A percentile compares a stretch with the other conserved stretches of the same genome.
These are phyloP conservation scores for Coemansia umbellata DNA, from an alignment of 192 early-diverging fungal species.

Conservation along the genomic window DNA sequence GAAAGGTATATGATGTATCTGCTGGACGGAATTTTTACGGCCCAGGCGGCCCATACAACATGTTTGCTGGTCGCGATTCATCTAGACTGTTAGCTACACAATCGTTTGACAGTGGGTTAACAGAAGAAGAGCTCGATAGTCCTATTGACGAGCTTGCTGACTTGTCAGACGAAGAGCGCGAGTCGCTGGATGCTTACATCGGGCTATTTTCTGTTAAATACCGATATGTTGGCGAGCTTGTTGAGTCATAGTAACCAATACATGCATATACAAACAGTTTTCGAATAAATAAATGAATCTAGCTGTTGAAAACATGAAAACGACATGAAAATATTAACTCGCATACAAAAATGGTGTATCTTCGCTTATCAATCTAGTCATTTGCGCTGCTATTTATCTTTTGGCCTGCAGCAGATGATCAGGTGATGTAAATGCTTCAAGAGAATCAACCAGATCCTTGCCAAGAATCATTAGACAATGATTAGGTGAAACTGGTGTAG, in stretches of 20 bases:
- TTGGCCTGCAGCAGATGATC: not conserved
- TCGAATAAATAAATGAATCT: not conserved
- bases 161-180: constrained; percentile 66
- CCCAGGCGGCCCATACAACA: constrained; percentile 80
- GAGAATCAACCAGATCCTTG: constrained; percentile 31
- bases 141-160: constrained; percentile 81
- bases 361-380: not conserved
- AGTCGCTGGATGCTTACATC: constrained; percentile 73
- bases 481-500: not conserved
- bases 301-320: too few relatives aligned
- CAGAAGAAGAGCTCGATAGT: constrained; percentile 57
- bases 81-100: constrained; percentile 88
- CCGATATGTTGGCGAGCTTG: constrained; percentile 65
- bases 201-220: constrained; percentile 77
- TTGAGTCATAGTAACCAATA: constrained; percentile 29
- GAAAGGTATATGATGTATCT: constrained; percentile 89
- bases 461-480: constrained; percentile 16
- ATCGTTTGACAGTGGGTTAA: constrained; percentile 80
- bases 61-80: constrained; percentile 94
- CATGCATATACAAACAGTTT: not conserved
- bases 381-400: not conserved
- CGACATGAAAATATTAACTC: not conserved
- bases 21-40: constrained; percentile 87
- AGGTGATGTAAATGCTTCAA: constrained; percentile 5
- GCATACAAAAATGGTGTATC: not conserved